These are phyloP conservation scores for Trichoderma pleuroti DNA, from an alignment of 2,329 filamentous ascomycete genomes.

Conservation along the genomic window DNA sequence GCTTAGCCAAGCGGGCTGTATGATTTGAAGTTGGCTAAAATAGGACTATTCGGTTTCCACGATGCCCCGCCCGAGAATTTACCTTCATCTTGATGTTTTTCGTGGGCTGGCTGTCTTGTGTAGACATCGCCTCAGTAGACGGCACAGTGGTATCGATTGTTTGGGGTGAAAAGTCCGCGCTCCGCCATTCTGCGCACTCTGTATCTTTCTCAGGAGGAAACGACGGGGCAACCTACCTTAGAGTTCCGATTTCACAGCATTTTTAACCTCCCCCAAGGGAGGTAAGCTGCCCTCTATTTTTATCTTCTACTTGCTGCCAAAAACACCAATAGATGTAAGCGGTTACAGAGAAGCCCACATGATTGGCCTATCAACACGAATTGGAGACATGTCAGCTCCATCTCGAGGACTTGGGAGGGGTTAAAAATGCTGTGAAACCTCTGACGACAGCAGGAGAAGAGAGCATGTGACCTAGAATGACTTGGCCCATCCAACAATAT, in stretches of 20 bases:
- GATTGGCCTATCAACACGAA: neutral
- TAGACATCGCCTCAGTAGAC: too few relatives aligned
- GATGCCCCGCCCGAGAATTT: neutral
- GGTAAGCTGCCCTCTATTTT: neutral
- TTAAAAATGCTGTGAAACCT: too few relatives aligned
- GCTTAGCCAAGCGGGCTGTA: slow-evolving; percentile 19
- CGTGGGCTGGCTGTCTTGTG: neutral
- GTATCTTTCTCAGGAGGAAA: too few relatives aligned
- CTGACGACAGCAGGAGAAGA: too few relatives aligned
- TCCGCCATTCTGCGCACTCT: too few relatives aligned
- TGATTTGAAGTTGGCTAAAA: neutral
- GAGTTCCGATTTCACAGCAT: neutral
- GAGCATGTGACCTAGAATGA: too few relatives aligned
- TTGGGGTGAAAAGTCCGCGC: too few relatives aligned
- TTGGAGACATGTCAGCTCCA: neutral
- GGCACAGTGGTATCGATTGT: too few relatives aligned
- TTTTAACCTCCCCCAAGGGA: neutral
- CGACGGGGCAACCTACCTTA: too few relatives aligned
- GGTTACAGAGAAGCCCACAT: neutral
- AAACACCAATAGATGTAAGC: neutral
- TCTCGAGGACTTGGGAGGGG: too few relatives aligned
- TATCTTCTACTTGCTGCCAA: neutral
- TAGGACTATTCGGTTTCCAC: neutral
- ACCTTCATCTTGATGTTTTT: neutral
- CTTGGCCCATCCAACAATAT: too few relatives aligned